Percentiles rank a stretch among this genome's conserved stretches.
Conservation (phyloP, 208 protist species). For the Naegleria fowleri region DNA sequence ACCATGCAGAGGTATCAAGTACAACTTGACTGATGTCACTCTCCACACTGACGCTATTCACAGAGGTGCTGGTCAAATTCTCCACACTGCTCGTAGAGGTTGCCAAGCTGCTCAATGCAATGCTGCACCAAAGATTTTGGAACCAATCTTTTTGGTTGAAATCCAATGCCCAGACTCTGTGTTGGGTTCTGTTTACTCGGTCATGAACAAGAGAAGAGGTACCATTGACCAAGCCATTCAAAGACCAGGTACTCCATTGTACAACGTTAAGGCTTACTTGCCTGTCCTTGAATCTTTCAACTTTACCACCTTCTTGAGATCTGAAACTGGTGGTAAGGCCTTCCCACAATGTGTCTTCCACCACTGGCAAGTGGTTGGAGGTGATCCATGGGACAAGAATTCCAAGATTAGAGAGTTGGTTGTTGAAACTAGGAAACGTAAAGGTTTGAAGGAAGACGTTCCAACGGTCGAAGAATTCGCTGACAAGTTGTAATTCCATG, state of each 20-base stretch:
- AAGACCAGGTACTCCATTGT: constrained; percentile 88
- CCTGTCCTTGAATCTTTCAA: constrained; percentile 98
- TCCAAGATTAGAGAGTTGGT: constrained; percentile 66
- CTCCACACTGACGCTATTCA: constrained; percentile 98
- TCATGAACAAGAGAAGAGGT: constrained; percentile 91
- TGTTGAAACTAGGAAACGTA: constrained; percentile 80
- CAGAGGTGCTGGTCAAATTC: constrained; percentile 95
- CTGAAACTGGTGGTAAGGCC: constrained; percentile 87
- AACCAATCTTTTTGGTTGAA: constrained; percentile 96
- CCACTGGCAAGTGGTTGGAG: constrained; percentile 88
- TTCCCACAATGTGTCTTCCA: constrained; percentile 98
- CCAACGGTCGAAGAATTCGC: constrained; percentile 81
- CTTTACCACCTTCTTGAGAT: constrained; percentile 91
- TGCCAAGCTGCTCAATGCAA: constrained; percentile 87
- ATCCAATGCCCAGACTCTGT: constrained; percentile 88
- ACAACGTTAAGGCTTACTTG: constrained; percentile 93
- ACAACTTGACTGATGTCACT: constrained; percentile 93
- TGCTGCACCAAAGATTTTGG: constrained; percentile 83
- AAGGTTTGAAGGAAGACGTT: constrained; percentile 89
- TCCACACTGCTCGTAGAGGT: constrained; percentile 85
- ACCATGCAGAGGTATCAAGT: constrained; percentile 88
- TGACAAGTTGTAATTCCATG: constrained; percentile 90
- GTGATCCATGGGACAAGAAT: constrained; percentile 68
- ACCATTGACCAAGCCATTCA: constrained; percentile 89
- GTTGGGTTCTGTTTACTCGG: constrained; percentile 91